These are phyloP conservation scores for Monoraphidium neglectum DNA, from an alignment of 139 green algal species.

Conservation along the genomic window DNA sequence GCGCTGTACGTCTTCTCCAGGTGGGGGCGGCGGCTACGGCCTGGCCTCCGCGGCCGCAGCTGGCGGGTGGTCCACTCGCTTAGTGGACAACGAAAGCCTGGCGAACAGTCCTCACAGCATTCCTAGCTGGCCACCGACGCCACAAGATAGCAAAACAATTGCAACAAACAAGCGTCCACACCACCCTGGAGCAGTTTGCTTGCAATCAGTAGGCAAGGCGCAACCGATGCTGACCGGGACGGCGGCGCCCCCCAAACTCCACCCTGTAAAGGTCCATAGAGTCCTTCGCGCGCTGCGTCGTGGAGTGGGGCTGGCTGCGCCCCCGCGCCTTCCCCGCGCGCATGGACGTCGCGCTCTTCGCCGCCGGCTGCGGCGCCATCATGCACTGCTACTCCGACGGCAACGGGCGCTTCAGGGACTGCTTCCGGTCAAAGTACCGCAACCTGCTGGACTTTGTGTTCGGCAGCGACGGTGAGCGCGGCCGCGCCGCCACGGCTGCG, in stretches of 20 bases:
- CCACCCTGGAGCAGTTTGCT: no score
- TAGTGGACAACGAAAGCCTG: no score
- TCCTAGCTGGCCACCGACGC: no score
- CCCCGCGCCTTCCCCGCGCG: conserved; percentile 36
- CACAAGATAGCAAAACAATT: no score
- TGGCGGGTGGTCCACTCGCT: no score
- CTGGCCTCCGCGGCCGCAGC: no score
- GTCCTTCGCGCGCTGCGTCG: conserved; percentile 65
- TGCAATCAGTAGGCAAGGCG: no score
- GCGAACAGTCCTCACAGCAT: no score
- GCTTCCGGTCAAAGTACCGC: conserved; percentile 78
- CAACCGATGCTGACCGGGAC: no score
- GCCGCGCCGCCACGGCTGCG: no score
- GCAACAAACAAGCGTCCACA: no score
- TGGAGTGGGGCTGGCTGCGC: conserved; percentile 40
- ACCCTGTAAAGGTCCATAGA: conserved; percentile 50
- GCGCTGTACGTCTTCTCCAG: conserved; percentile 80
- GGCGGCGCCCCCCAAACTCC: no score
- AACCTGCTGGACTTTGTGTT: conserved; percentile 94
- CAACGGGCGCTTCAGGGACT: background rate
- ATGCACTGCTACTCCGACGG: conserved; percentile 86
- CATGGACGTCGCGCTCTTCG: conserved; percentile 86
- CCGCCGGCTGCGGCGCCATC: conserved; percentile 75
- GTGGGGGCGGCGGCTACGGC: background rate
- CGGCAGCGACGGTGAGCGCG: conserved; percentile 66